Base-by-base conservation (phyloP, 2,329 filamentous ascomycete species). In the Alternaria postmessia region DNA sequence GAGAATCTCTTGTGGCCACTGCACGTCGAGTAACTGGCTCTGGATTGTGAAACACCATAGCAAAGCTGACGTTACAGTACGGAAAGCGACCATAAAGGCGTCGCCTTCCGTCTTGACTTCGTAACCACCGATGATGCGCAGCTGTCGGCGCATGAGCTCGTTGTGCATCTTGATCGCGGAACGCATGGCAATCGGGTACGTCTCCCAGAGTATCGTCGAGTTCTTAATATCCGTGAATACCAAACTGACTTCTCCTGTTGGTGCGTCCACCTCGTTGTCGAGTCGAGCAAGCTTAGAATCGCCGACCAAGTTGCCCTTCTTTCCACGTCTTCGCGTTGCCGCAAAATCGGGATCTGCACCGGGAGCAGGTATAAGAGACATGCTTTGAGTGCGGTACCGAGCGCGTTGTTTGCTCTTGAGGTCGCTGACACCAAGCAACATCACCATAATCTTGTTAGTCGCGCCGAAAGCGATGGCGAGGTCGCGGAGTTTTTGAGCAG, bases 91-190 rank as follows among this genome's bases (percentile, higher is more conserved):
- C 94, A 99, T 98, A 74, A 99, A 99, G 8, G 95, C 95, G 80
- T 99, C 95, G 68, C 95, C 95, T 92, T 99, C 95, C 18, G 95
- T 99, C 85, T 99, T 99, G 79, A 99, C 95, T 81, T 99, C 95
- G 75, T 97, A 99, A 1, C 95, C 95, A 74, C 95, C 95, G 70
- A 97, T 96, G 64, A 94, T 90, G 51, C 95, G 89, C 68, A 99
- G 83, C 76, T 98, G 94, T 57, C 95, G 88, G 67, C 95, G 91
- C 90, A 99, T 96, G 46, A 97, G 88, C 72, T 97, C 93, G 78
- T 99, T 99, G 84, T 99, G 95, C 68, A 97, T 89, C 79, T 94
- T 96, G 80, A 99, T 99, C 18, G 94, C 94, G 14, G 94, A 94
- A 71, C 94, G 88, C 95, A 99, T 99, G 20, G 95, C 94, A 62